Evolutionary conservation across 371 early-diverging fungal species (phyloP).

Genomic region (Quaeritorhiza haematococci): DNA sequence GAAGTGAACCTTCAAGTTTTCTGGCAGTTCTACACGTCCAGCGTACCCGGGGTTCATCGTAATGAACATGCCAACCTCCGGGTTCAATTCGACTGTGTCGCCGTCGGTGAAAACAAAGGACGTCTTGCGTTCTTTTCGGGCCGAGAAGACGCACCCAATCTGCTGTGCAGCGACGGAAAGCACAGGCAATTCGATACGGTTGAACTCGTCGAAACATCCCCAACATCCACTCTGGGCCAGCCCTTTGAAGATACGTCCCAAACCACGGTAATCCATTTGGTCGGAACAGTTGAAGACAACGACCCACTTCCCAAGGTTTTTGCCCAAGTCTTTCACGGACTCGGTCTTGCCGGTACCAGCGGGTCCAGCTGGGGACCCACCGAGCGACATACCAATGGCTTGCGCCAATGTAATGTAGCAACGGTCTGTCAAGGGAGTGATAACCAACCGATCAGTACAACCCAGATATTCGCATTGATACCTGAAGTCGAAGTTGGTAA

Average conservation of each 20-base stretch:
- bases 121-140: conserved; percentile 51
- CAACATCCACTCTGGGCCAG: conserved; percentile 56
- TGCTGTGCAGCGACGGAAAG: conserved; percentile 62
- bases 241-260: conserved; percentile 64
- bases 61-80: conserved; percentile 63
- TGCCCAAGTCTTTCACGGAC: conserved; percentile 61
- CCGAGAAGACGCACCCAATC: conserved; percentile 56
- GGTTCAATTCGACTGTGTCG: conserved; percentile 58
- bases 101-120: conserved; percentile 57
- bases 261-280: conserved; percentile 59
- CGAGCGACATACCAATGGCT: conserved; percentile 63
- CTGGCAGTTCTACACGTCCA: conserved; percentile 61
- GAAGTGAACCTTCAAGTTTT: conserved; percentile 60
- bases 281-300: conserved; percentile 66
- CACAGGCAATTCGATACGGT: conserved; percentile 61
- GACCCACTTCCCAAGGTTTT: conserved; percentile 60
- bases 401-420: conserved; percentile 59
- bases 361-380: conserved; percentile 56
- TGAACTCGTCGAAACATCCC: conserved; percentile 71
- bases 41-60: conserved; percentile 68
- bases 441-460: conserved; percentile 60
- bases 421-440: conserved; percentile 60
- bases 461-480: conserved; percentile 64
- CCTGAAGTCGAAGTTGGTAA: conserved; percentile 60
- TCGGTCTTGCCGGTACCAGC: conserved; percentile 68